Evolutionary conservation across 164 flowering plant species (phyloP).

Genomic region (Nelumbo lutea): DNA sequence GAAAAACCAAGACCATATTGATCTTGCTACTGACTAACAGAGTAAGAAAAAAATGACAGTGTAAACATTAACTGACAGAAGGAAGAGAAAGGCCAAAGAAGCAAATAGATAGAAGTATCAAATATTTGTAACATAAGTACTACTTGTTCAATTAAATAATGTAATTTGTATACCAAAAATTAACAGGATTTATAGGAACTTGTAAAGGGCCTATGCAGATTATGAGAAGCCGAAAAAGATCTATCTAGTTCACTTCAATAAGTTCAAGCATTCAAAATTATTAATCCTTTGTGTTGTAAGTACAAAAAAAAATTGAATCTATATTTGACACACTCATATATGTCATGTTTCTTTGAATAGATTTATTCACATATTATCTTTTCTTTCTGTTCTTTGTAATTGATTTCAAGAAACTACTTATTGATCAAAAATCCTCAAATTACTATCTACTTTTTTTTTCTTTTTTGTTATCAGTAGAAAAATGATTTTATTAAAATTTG

Average conservation of each 20-base stretch:
- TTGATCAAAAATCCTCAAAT: too few species aligned
- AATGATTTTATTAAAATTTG: too few species aligned
- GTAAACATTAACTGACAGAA: not conserved
- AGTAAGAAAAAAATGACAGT: not conserved
- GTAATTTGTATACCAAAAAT: not conserved
- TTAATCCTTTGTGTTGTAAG: not conserved
- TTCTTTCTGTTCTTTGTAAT: not conserved
- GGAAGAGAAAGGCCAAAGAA: not conserved
- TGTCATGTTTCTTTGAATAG: too few species aligned
- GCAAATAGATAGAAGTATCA: not conserved
- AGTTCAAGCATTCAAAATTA: not conserved
- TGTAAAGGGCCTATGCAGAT: not conserved
- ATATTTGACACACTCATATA: not conserved
- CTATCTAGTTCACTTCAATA: not conserved
- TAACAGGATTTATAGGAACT: not conserved
- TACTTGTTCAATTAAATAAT: not conserved
- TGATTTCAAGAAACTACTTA: not conserved
- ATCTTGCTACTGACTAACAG: too few species aligned
- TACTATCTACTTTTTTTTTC: too few species aligned
- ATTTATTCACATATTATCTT: too few species aligned
- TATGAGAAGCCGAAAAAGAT: not conserved
- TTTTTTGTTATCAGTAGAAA: too few species aligned
- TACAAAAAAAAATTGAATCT: not conserved
- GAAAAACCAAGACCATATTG: too few species aligned
- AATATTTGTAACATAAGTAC: too few species aligned